Base-by-base conservation (phyloP, 306 rosid genomes). In the Vachellia pachyceras region DNA sequence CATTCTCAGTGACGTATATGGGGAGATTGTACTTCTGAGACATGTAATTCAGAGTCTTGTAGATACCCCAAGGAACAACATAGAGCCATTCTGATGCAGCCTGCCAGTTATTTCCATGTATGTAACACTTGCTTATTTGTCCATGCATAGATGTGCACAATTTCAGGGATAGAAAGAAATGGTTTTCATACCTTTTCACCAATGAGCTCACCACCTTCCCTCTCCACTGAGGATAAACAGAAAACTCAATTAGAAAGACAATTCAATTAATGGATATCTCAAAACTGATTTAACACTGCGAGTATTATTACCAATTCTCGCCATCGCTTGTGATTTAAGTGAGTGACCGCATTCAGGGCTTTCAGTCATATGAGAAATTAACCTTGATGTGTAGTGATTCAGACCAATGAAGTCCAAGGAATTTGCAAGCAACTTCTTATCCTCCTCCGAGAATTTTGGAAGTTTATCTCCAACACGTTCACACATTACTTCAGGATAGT, bases 81-180 rank as follows among this genome's bases (percentile, higher is more conserved):
- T 92, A 92, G 76, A 95, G 94, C 98, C 97, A 95, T 73, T 95
- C 97, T 45, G 98, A 95, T 82, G 98, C 98, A 54, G 98, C 98
- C 98, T 92, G 94, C 83, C 78, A 85, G 25, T 78, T 72, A 74
- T 71, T 66, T 69, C n/a, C 33, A 14, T 54, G 25, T 49, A 81
- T 20, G 36, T 69, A 18, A 81, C 57, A 64, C 47, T 69, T 29
- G 40, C 76, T 57, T 37, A 46, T 61, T n/a, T 35, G 10, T 75
- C 40, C 22, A 54, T 37, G 81, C 35, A 17, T n/a, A n/a, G n/a
- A 23, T 63, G 47, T n/a, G n/a, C n/a, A n/a, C n/a, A n/a, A n/a
- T n/a, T n/a, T n/a, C 29, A 79, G 49, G 54, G 40, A 75, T 75
- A 74, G 65, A 71, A 78, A 69, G 80, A 67, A 65, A 75, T 15